Conservation (phyloP, 1,284 basidiomycete genomes). For the Peniophora sp. region DNA sequence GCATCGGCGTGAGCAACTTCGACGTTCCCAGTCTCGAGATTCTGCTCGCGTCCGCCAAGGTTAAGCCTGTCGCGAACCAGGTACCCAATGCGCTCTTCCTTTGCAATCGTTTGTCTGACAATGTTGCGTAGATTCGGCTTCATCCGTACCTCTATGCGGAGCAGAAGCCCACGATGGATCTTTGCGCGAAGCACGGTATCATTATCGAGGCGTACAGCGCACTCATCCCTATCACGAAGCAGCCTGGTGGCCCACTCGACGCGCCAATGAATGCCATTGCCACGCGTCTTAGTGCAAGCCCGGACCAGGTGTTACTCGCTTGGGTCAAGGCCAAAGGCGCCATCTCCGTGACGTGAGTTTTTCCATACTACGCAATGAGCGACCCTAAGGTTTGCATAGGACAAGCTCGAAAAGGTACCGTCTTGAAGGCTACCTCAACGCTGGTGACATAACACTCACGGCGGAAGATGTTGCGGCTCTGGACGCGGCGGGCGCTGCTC, state of each 20-base stretch:
- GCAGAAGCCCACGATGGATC: constrained; percentile 47
- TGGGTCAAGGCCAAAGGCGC: constrained; percentile 64
- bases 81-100: constrained; percentile 25
- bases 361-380: neutral
- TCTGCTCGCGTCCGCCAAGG: constrained; percentile 46
- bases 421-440: constrained; percentile 47
- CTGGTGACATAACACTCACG: constrained; percentile 35
- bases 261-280: constrained; percentile 51
- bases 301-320: constrained; percentile 65
- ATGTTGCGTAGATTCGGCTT: constrained; percentile 41
- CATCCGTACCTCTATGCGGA: constrained; percentile 67
- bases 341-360: constrained; percentile 56
- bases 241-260: constrained; percentile 71
- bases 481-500: constrained; percentile 30
- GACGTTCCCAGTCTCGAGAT: constrained; percentile 47
- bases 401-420: constrained; percentile 47
- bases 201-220: constrained; percentile 67
- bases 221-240: constrained; percentile 64
- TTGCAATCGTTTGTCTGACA: neutral
- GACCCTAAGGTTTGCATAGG: constrained; percentile 14
- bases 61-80: constrained; percentile 74
- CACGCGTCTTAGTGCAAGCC: constrained; percentile 43
- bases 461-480: constrained; percentile 31
- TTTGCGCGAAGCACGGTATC: constrained; percentile 52
- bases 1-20: constrained; percentile 79